These are phyloP conservation scores for Taphrina sp. DNA, from an alignment of 1,139 yeast species.

Conservation along the genomic window DNA sequence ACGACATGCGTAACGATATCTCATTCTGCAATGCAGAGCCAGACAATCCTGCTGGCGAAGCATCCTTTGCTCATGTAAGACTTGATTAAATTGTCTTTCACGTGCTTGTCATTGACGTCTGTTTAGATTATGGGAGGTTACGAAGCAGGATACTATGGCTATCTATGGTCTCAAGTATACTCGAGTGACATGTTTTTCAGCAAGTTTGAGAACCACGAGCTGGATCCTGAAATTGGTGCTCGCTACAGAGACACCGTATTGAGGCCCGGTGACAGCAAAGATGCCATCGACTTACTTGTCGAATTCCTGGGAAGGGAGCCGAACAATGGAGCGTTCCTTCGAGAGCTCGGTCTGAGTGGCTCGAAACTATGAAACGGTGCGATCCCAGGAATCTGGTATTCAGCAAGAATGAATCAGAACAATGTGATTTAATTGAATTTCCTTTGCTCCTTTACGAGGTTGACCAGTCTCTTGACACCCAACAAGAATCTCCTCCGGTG, in stretches of 20 bases:
- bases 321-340: conserved; percentile 64
- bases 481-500: conserved; percentile 32
- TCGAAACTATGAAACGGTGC: too few relatives aligned
- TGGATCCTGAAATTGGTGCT: conserved; percentile 48
- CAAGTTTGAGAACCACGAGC: conserved; percentile 66
- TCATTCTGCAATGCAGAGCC: too few relatives aligned
- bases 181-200: conserved; percentile 79
- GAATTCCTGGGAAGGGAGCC: conserved; percentile 77
- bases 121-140: conserved; percentile 87
- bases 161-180: conserved; percentile 79
- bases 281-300: conserved; percentile 47
- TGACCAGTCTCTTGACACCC: conserved; percentile 32
- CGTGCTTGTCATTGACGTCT: too few relatives aligned
- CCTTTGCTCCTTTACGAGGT: conserved; percentile 34
- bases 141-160: conserved; percentile 83
- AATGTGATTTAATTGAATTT: too few relatives aligned
- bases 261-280: conserved; percentile 24
- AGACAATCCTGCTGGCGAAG: too few relatives aligned
- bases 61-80: too few relatives aligned
- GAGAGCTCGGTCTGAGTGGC: conserved; percentile 63
- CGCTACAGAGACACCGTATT: conserved; percentile 18
- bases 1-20: too few relatives aligned
- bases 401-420: neutral
- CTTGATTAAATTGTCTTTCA: too few relatives aligned
- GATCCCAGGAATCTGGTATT: too few relatives aligned